Evolutionary conservation across 2,329 filamentous ascomycete genomes (phyloP).

Genomic region (Penicillium sclerotiorum): DNA sequence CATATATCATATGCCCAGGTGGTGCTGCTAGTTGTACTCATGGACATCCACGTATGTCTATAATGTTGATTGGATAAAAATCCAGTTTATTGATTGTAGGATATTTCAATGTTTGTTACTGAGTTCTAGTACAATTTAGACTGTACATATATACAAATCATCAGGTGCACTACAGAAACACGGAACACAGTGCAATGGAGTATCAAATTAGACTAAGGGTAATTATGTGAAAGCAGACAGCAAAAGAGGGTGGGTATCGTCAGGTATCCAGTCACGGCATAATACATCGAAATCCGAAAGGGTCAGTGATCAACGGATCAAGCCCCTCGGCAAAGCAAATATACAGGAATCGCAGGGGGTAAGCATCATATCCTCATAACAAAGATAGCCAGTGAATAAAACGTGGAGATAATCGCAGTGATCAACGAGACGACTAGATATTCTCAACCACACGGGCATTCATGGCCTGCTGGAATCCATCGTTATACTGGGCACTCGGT

Average conservation of each 20-base stretch:
- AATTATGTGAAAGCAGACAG: neutral
- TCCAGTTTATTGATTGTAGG: too few relatives aligned
- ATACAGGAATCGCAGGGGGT: conserved; percentile 13
- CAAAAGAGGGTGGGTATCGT: conserved; percentile 40
- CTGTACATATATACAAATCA: neutral
- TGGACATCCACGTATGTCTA: too few relatives aligned
- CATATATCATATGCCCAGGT: too few relatives aligned
- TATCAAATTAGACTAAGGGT: neutral
- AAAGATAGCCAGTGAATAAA: neutral
- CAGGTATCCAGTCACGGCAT: conserved; percentile 19
- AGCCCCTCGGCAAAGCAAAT: conserved; percentile 5
- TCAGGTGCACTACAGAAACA: too few relatives aligned
- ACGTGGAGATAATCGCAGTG: conserved; percentile 21
- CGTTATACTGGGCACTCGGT: conserved; percentile 44
- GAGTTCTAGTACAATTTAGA: too few relatives aligned
- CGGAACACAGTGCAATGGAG: neutral
- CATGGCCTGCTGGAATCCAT: conserved; percentile 77
- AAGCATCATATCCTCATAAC: conserved; percentile 23
- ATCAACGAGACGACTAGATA: conserved; percentile 59
- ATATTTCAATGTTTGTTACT: too few relatives aligned
- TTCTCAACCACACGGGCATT: conserved; percentile 83
- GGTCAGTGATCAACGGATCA: neutral
- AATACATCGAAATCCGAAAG: conserved; percentile 19
- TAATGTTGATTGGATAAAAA: too few relatives aligned
- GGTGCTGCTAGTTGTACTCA: too few relatives aligned